Base-by-base conservation (phyloP, 257 asterid species). In the Penstemon barbatus region DNA sequence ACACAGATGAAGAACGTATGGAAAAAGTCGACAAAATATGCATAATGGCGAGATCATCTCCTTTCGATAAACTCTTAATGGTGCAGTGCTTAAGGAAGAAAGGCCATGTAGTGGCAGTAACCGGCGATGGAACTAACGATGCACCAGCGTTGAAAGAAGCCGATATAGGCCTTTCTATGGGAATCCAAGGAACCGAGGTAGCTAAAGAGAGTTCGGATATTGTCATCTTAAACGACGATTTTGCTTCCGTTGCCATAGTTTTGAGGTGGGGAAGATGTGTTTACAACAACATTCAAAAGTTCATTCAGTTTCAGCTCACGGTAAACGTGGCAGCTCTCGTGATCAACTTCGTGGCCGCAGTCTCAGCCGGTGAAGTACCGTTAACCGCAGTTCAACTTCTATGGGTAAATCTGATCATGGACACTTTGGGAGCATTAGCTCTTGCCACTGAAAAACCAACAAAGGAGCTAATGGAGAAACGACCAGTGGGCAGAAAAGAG, bases 81-180 rank as follows among this genome's bases (percentile, higher is more conserved):
- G 97, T 90, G 46, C 84, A 88, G 19, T 81, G 88, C 78, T 77
- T 86, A 11, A 86, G 66, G 65, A 66, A 63, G 80, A 83, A 74
- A 53, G 96, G 92, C 11, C 88, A 84, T 11, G 90, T 90, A 0
- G 97, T 90, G 6, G 97, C 96, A 3, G 94, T 86, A 3, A 87
- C 91, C 0, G 97, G 91, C 0, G 97, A 85, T 42, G 93, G 97
- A 13, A 83, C 94, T 15, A 87, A 90, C 0, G 94, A 90, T 57
- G 89, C 97, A 0, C 91, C 95, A 12, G 91, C 95, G 11, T 19
- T 90, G 10, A 86, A 86, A 51, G 95, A 87, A 69, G 90, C 93
- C 1, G 96, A 89, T 19, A 77, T 89, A 57, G 89, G 89, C 7
- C 91, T 87, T 5, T 83, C 92, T 0, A 87, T 87, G 92, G 96